Evolutionary conservation across 1,284 basidiomycete genomes (phyloP), one percentile per base, ranked within the genome.

Genomic region (Rhodofomes roseus): DNA sequence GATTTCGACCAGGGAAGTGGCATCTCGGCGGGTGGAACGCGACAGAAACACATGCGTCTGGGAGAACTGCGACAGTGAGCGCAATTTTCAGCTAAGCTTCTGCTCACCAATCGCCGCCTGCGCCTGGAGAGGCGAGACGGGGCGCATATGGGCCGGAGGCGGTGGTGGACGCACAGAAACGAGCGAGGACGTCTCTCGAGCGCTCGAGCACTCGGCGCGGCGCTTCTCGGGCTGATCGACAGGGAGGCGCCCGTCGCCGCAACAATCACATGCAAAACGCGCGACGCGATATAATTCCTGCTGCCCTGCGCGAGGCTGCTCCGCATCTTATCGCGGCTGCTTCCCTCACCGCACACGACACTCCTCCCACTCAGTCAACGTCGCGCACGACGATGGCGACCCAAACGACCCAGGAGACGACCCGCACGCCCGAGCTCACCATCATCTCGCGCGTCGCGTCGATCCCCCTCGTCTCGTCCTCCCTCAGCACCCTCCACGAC

Each of bases 381-480:
- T 6, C 25, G 25, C 22, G 18, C 1, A 16, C 61, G 37, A 58
- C 60, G 61, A 81, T 82, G 77, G 73, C 79, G 18, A 74, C 77
- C 57, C 73, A 77, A 56, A 77, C 79, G 1, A 52, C 50, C 6
- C 73, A 78, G 57, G 37, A 68, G 31, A 58, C 68, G 3, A 64
- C 71, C 18, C 16, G 73, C 1, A 66, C 74, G 20, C 83, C 86
- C 50, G 82, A 85, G 70, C 66, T 89, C 67, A 90, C 83, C 52
- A 76, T 84, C 63, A 63, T 92, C 61, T 68, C 70, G 55, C 85
- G 89, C 61, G 81, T 92, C 57, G 80, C 79, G 20, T 80, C 82
- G 56, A 90, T 91, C 62, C 90, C 90, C 22, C 74, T 92, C 54
- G 77, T 92, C 67, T 81, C 81, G 53, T 85, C 82, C 58, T 84